A percentile compares a stretch with the other conserved stretches of the same genome.
phyloP scores from a whole-genome alignment of 441 rosid genomes.

The Euphorbia neoarborescens region DNA sequence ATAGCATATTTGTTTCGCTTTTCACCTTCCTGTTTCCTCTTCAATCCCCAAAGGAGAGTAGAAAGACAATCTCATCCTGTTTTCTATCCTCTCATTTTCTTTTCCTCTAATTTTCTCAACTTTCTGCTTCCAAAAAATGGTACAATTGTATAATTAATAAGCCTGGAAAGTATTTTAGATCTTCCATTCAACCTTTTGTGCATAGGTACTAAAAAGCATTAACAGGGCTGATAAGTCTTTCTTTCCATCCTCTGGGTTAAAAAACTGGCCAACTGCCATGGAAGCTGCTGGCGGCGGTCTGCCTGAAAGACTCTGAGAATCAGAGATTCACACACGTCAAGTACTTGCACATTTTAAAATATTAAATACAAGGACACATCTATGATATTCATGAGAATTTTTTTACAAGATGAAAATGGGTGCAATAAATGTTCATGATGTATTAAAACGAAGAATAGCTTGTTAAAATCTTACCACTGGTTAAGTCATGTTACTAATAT shows the following conservation, averaged over 20 bases:
- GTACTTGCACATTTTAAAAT: slow-evolving; percentile 19
- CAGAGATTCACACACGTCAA: slow-evolving; percentile 30
- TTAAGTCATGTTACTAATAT: background rate
- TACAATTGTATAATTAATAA: slow-evolving; percentile 6
- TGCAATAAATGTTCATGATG: background rate
- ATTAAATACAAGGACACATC: background rate
- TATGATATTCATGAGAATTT: slow-evolving; percentile 13
- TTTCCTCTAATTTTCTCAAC: background rate
- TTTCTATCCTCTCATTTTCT: slow-evolving; percentile 7
- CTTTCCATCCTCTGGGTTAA: slow-evolving; percentile 71
- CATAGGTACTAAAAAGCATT: slow-evolving; percentile 63
- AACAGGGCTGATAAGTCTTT: slow-evolving; percentile 50
- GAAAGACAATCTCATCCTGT: background rate
- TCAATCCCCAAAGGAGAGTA: background rate
- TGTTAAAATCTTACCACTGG: background rate
- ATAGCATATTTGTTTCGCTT: background rate
- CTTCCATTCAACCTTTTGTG: slow-evolving; percentile 49
- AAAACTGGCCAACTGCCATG: slow-evolving; percentile 98
- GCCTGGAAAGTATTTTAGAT: slow-evolving; percentile 9
- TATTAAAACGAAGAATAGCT: background rate
- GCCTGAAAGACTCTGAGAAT: slow-evolving; percentile 71
- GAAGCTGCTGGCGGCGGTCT: slow-evolving; percentile 96
- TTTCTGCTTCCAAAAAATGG: background rate
- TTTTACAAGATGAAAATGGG: slow-evolving; percentile 8
- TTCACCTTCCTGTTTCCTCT: background rate